Evolutionary conservation across 345 rosid genomes (phyloP).

Genomic region (Aquilaria malaccensis): DNA sequence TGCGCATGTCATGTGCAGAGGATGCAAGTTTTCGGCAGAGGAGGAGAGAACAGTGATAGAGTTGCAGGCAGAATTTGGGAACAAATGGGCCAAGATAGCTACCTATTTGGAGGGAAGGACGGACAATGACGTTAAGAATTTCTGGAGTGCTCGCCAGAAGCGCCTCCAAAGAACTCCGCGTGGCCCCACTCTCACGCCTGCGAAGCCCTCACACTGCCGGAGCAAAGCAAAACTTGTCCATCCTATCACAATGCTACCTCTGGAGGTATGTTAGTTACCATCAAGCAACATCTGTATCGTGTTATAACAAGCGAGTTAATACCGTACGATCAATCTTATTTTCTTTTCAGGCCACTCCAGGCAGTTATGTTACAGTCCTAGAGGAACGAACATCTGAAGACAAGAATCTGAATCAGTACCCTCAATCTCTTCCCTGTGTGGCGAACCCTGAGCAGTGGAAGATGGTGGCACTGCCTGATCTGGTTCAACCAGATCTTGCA

Average conservation of each 20-base stretch:
- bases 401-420: background rate
- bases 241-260: background rate
- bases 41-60: constrained; percentile 75
- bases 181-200: constrained; percentile 26
- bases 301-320: too few species aligned
- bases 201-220: background rate
- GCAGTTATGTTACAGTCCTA: background rate
- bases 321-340: background rate
- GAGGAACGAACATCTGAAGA: constrained; percentile 14
- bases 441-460: constrained; percentile 12
- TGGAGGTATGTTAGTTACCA: constrained; percentile 3
- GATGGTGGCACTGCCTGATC: constrained; percentile 26
- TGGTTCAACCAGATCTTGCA: constrained; percentile 22
- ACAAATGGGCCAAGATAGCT: constrained; percentile 69
- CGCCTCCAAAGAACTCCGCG: constrained; percentile 42
- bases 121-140: constrained; percentile 71
- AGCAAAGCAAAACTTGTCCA: background rate
- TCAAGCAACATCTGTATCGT: background rate
- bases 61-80: constrained; percentile 58
- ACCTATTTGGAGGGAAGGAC: constrained; percentile 56
- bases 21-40: constrained; percentile 68
- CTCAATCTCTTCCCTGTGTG: constrained; percentile 9
- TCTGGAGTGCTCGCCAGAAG: constrained; percentile 71
- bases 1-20: constrained; percentile 19
- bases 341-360: constrained; percentile 6